phyloP scores from a whole-genome alignment of 805 yeast species.

The Hanseniaspora thailandica region DNA sequence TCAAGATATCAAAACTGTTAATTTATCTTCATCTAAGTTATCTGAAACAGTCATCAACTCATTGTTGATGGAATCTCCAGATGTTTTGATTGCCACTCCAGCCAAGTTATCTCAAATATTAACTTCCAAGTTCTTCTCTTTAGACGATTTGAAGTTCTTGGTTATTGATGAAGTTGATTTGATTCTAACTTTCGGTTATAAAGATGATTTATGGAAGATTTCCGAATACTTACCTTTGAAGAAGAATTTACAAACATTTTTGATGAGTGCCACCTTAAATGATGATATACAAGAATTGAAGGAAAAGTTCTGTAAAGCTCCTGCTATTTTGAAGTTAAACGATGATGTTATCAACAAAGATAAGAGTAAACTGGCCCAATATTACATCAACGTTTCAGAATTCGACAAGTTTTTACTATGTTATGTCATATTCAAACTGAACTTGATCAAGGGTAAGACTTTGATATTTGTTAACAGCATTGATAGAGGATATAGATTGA shows the following conservation, averaged over 20 bases:
- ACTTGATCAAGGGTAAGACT: constrained; percentile 81
- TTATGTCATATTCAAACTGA: constrained; percentile 82
- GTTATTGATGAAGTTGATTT: constrained; percentile 95
- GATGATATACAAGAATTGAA: constrained; percentile 75
- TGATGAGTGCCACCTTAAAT: constrained; percentile 92
- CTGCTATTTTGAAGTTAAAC: constrained; percentile 69
- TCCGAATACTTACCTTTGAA: constrained; percentile 55
- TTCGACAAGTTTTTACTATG: constrained; percentile 83
- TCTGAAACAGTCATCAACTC: constrained; percentile 63
- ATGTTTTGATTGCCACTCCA: constrained; percentile 78
- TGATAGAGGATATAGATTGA: constrained; percentile 88
- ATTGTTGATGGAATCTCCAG: constrained; percentile 62
- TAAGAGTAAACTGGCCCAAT: constrained; percentile 61
- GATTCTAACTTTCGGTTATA: constrained; percentile 78
- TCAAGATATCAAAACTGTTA: constrained; percentile 49
- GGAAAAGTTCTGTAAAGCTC: constrained; percentile 61
- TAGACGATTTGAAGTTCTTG: constrained; percentile 50
- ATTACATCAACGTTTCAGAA: constrained; percentile 74
- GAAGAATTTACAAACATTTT: constrained; percentile 70
- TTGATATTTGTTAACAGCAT: constrained; percentile 83
- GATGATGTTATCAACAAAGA: constrained; percentile 48
- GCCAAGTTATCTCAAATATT: constrained; percentile 51
- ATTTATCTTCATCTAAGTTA: constrained; percentile 47
- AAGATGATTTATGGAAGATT: constrained; percentile 65
- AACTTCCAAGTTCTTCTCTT: constrained; percentile 36